phyloP scores from a whole-genome alignment of 768 basidiomycete species.

The Sistotremastrum niveocremeum region DNA sequence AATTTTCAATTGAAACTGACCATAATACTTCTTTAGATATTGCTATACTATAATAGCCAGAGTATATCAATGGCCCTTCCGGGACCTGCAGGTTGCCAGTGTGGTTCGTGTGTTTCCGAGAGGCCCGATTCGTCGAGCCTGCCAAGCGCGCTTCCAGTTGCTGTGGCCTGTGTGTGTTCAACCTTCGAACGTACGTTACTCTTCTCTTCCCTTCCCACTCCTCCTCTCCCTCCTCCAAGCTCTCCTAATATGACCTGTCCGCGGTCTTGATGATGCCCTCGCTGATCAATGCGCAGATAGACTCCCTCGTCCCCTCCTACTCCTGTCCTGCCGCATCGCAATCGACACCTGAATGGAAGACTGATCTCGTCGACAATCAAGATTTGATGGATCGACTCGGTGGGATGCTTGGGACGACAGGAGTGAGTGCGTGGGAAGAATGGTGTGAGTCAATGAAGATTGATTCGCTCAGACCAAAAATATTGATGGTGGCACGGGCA shows the following conservation, averaged over 20 bases:
- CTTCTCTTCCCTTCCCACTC: not conserved
- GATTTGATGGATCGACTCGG: conserved; percentile 25
- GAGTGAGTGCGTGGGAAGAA: conserved; percentile 26
- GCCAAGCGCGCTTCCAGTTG: not conserved
- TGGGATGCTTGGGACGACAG: conserved; percentile 26
- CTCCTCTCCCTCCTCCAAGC: not conserved
- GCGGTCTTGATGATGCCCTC: too few relatives aligned
- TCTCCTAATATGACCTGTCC: not conserved
- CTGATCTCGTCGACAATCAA: conserved; percentile 26
- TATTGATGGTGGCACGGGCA: conserved; percentile 4
- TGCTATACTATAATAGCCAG: too few relatives aligned
- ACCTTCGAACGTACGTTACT: conserved; percentile 24
- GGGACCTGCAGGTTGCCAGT: too few relatives aligned
- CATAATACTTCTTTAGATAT: too few relatives aligned
- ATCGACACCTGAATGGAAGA: conserved; percentile 31
- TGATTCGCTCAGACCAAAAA: not conserved
- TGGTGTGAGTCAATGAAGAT: conserved; percentile 26
- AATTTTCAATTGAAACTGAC: too few relatives aligned
- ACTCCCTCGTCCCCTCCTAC: conserved; percentile 33
- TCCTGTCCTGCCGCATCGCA: conserved; percentile 29
- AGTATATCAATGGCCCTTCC: too few relatives aligned
- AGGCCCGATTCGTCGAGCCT: too few relatives aligned
- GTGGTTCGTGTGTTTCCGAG: too few relatives aligned
- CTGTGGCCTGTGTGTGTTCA: conserved; percentile 29
- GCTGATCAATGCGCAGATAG: conserved; percentile 21